Base-by-base conservation (phyloP, 2,329 filamentous ascomycete genomes). In the Epichloe typhina region DNA sequence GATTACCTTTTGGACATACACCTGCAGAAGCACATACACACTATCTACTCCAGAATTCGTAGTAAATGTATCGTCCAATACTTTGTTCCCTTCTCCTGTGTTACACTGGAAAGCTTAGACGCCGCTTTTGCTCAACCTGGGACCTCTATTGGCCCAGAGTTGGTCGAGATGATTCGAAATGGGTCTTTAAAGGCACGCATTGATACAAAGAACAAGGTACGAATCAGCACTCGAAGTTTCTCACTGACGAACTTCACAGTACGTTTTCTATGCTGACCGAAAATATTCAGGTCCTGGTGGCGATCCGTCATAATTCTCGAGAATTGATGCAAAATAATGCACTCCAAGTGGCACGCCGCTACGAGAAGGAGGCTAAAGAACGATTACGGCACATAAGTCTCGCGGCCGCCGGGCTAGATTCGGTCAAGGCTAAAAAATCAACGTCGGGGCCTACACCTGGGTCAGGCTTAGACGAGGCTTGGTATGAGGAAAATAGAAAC, bases 21-120 rank as follows among this genome's bases (percentile, higher is more conserved):
- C 64, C 77, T 98, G 6, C 83, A 86, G 53, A 79, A 75, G 54
- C 86, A 95, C 56, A 72, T 96, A 17, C 62, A 75, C 38, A 69
- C 71, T 1, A 73, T 98, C 19, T 93, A 90, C 69, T 72, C 76
- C 11, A 72, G 74, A 46, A 89, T 98, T 58, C 82, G 93, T 52
- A 86, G 78, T 61, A 96, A 96, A 71, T 91, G 90, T 61, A 96
- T 98, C 53, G 80, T 90, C 23, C 88, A 95, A 62, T 97, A 96
- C 68, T 85, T 95, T 59, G 76, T 88, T 23, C 90, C 93, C 0
- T 98, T 95, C 66, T 94, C 85, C 41, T 84, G 83, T 57, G 88
- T 96, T 54, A 90, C 86, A 0, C 73, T 97, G 4, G 76, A 83
- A 19, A 88, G 82, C 54, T 80, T 98, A 72, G 81, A 86, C 8